Evolutionary conservation across 2,329 filamentous ascomycete species (phyloP), one percentile per base, ranked within the genome.

Genomic region (Rhexocercosporidium sp.): DNA sequence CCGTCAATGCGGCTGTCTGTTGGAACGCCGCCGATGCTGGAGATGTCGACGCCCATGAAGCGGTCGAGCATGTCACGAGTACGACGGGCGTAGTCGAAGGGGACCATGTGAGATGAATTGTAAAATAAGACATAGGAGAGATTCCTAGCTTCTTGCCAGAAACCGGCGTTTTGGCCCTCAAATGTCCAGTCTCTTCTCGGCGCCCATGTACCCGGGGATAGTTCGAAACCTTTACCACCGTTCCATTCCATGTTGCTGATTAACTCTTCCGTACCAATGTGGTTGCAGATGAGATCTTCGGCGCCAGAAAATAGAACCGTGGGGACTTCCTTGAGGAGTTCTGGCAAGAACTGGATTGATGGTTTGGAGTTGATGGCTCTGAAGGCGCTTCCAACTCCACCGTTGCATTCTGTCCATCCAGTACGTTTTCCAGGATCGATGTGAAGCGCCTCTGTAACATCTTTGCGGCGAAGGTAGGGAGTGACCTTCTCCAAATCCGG

Each of bases 71-170:
- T 99, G 78, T 98, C 96, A 69, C 95, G 88, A 22, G 90, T 92
- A 68, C 94, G 90, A 57, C 93, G 89, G 0, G 95, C 90, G 74
- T 92, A 92, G 79, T 99, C 95, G 76, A 96, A 98, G 0, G 96
- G 96, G 0, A 99, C 96, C 96, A 99, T 99, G 80, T 99, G 96
- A 59, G 92, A 97, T 18, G 93, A 90, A 79, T 99, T 97, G 83
- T 97, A 93, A 81, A 98, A 97, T 47, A 96, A 85, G 37, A 99
- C 90, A 77, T 99, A 99, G 0, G 96, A 97, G 69, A 99, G 82
- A 80, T 99, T 99, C 71, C 96, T 90, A 1, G 96, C 95, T 78
- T 94, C 88, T 79, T 99, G 96, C 84, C 95, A 99, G 76, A 96
- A 93, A 27, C 96, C 96, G 3, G 94, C 94, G 1, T 88, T 82